These are phyloP conservation scores for Candida insectorum DNA, from an alignment of 805 yeast genomes.

Conservation along the genomic window DNA sequence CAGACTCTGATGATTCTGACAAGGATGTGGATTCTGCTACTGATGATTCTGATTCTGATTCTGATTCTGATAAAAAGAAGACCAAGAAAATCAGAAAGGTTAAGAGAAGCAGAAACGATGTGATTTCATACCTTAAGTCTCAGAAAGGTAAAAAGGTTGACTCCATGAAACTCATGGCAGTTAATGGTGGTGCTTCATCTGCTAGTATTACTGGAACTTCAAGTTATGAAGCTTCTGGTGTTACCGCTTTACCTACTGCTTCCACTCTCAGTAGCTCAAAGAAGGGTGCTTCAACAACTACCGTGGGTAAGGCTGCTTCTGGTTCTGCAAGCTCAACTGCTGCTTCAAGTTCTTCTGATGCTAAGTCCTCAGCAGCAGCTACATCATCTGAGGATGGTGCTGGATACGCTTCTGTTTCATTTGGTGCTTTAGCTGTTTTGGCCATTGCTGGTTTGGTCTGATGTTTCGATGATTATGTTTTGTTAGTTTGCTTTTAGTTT, in stretches of 20 bases:
- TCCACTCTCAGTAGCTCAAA: no score
- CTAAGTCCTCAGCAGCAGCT: background rate
- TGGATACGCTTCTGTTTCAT: background rate
- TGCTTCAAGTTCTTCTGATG: background rate
- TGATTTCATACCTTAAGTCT: no score
- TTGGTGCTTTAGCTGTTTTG: constrained; percentile 1
- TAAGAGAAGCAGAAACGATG: background rate
- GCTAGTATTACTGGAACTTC: no score
- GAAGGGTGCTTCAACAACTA: no score
- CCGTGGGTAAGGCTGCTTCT: no score
- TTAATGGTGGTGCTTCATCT: no score
- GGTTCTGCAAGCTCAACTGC: background rate
- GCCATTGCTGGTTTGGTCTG: no score
- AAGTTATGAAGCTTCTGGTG: no score
- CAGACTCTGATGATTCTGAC: background rate
- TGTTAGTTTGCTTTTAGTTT: background rate
- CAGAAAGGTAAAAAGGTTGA: no score
- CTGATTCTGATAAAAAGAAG: background rate
- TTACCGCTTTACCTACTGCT: no score
- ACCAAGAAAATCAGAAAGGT: background rate
- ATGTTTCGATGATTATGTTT: no score
- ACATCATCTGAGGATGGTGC: background rate
- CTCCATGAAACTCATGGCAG: no score
- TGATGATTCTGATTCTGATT: background rate
- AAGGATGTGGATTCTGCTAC: background rate